Conservation (phyloP, 148 eudicot genomes). For the Vaccinium corymbosum region DNA sequence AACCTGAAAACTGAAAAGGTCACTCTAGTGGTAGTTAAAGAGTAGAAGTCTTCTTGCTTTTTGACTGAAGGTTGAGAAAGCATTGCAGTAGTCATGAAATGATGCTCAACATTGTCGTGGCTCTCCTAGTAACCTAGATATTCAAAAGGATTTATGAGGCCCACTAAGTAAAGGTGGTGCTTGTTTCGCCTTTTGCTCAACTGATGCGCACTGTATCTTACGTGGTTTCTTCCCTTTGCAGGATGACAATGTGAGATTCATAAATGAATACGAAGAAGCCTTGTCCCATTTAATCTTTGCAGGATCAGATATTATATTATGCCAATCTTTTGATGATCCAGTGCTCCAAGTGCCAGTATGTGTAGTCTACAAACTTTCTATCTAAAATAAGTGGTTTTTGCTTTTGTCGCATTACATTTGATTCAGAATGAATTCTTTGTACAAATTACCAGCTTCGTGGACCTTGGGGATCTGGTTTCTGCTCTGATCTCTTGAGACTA, state of each 20-base stretch:
- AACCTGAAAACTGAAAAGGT: no score
- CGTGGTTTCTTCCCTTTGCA: constrained; percentile 17
- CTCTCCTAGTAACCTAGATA: background rate
- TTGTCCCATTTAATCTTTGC: constrained; percentile 50
- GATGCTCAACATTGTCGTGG: background rate
- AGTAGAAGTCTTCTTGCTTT: constrained; percentile 6
- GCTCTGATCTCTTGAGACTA: background rate
- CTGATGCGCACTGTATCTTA: background rate
- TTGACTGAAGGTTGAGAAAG: background rate
- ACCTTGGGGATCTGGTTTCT: background rate
- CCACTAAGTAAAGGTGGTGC: background rate
- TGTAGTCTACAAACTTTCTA: background rate
- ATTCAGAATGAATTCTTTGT: constrained; percentile 4
- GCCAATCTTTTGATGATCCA: constrained; percentile 55
- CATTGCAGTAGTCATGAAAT: background rate
- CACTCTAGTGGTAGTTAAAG: background rate
- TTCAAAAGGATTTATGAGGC: background rate
- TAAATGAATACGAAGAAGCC: constrained; percentile 49
- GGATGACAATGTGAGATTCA: constrained; percentile 49
- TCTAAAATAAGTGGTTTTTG: constrained; percentile 4
- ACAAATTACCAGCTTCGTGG: background rate
- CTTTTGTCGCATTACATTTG: background rate
- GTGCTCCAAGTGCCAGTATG: constrained; percentile 60
- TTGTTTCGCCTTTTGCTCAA: constrained; percentile 9
- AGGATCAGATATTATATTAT: constrained; percentile 58